Percentiles rank a stretch among this genome's conserved stretches.
Conservation (phyloP, 2,329 filamentous ascomycete species). For the Alternaria longipes region DNA sequence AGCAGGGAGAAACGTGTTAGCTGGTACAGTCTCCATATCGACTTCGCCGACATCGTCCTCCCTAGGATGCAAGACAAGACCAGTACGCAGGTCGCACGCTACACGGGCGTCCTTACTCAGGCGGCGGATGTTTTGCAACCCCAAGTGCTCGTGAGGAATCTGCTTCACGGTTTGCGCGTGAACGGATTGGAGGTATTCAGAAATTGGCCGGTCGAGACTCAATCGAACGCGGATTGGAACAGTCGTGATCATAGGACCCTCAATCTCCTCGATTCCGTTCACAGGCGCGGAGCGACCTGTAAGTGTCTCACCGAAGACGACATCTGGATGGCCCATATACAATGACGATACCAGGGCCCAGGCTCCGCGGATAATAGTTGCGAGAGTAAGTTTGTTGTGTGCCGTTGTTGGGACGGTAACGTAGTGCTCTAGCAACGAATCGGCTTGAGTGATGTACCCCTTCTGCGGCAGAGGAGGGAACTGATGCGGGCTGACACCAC, state of each 20-base stretch:
- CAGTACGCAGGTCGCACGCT: slow-evolving; percentile 49
- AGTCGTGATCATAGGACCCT: slow-evolving; percentile 69
- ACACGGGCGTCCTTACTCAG: slow-evolving; percentile 46
- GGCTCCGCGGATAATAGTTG: slow-evolving; percentile 65
- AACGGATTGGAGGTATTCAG: slow-evolving; percentile 64
- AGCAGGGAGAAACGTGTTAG: slow-evolving; percentile 63
- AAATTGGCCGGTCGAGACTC: slow-evolving; percentile 54
- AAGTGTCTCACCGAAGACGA: slow-evolving; percentile 68
- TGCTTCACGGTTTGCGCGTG: slow-evolving; percentile 65
- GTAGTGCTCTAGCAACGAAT: slow-evolving; percentile 63
- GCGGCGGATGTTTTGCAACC: slow-evolving; percentile 66
- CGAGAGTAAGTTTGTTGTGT: slow-evolving; percentile 56
- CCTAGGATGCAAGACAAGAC: slow-evolving; percentile 51
- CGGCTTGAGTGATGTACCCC: slow-evolving; percentile 58
- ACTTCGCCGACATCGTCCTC: slow-evolving; percentile 35
- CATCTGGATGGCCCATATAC: slow-evolving; percentile 62
- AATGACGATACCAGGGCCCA: slow-evolving; percentile 67
- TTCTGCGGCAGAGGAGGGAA: slow-evolving; percentile 60
- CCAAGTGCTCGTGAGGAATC: slow-evolving; percentile 72
- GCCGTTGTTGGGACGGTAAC: slow-evolving; percentile 45
- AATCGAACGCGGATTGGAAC: slow-evolving; percentile 65
- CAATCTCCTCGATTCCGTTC: slow-evolving; percentile 61
- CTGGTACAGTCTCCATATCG: slow-evolving; percentile 49
- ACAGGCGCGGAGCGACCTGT: slow-evolving; percentile 63
- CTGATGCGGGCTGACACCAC: slow-evolving; percentile 57